These are phyloP conservation scores for Spergularia bocconei DNA, from an alignment of 148 eudicot species.

Conservation along the genomic window DNA sequence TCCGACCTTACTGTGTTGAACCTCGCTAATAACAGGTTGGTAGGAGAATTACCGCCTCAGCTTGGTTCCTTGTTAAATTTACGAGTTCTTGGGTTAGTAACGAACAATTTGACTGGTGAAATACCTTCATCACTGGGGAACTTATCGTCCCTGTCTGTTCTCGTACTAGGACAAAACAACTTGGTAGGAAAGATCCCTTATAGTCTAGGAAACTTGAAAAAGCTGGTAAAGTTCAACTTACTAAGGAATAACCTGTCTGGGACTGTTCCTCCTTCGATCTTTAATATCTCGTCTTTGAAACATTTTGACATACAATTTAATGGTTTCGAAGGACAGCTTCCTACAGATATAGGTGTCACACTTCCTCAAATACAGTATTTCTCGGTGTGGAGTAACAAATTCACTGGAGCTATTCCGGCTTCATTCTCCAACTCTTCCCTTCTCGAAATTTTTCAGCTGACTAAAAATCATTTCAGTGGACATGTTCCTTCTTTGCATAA, in stretches of 20 bases:
- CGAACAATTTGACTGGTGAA: constrained; percentile 7
- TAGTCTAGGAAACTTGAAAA: constrained; percentile 20
- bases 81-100: neutral
- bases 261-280: constrained; percentile 15
- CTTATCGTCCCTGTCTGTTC: constrained; percentile 11
- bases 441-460: constrained; percentile 4
- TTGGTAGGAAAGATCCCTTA: constrained; percentile 22
- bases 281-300: constrained; percentile 14
- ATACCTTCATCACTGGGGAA: constrained; percentile 23
- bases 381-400: neutral
- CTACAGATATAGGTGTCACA: constrained; percentile 17
- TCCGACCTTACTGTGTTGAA: neutral
- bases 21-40: constrained; percentile 20
- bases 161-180: neutral
- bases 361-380: constrained; percentile 19
- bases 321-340: constrained; percentile 19
- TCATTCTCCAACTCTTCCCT: constrained; percentile 21
- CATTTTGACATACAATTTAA: constrained; percentile 12
- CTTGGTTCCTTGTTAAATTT: constrained; percentile 22
- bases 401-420: constrained; percentile 22
- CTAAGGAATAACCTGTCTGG: constrained; percentile 12
- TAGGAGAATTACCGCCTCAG: constrained; percentile 24
- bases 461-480: constrained; percentile 15
- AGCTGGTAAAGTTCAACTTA: neutral
- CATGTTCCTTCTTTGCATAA: constrained; percentile 24